Evolutionary conservation across 352 stramenopile genomes (phyloP).

Genomic region (Phytophthora chlamydospora): DNA sequence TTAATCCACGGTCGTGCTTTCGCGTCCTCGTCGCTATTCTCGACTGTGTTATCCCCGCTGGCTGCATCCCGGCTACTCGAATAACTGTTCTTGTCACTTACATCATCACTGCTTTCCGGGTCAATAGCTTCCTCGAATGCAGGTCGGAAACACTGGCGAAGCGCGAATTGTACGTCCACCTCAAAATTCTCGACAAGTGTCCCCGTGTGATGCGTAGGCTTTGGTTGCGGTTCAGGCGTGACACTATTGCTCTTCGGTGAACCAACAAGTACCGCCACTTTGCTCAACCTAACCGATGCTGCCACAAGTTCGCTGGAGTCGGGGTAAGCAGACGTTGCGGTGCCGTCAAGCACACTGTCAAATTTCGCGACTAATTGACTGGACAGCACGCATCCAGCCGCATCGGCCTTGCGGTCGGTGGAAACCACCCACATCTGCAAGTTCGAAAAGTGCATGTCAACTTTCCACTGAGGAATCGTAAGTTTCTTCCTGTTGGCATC

Average conservation of each 20-base stretch:
- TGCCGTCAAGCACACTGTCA: slow-evolving; percentile 26
- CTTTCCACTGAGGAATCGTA: slow-evolving; percentile 40
- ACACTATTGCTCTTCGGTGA: slow-evolving; percentile 17
- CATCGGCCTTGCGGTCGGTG: slow-evolving; percentile 62
- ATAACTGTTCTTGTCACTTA: slow-evolving; percentile 24
- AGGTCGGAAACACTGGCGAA: slow-evolving; percentile 40
- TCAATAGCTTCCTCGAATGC: slow-evolving; percentile 18
- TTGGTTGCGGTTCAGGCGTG: slow-evolving; percentile 18
- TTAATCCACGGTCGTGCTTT: slow-evolving; percentile 24
- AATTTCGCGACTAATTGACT: slow-evolving; percentile 34
- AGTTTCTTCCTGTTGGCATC: slow-evolving; percentile 10
- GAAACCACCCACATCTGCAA: slow-evolving; percentile 75
- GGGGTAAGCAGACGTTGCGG: slow-evolving; percentile 7
- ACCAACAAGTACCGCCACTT: slow-evolving; percentile 47
- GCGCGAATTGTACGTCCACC: slow-evolving; percentile 30
- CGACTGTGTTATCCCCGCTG: slow-evolving; percentile 5
- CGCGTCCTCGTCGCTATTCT: slow-evolving; percentile 16
- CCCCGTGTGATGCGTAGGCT: slow-evolving; percentile 36
- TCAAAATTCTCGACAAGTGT: slow-evolving; percentile 62
- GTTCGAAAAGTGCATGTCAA: slow-evolving; percentile 52
- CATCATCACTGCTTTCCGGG: slow-evolving; percentile 30
- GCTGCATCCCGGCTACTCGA: slow-evolving; percentile 17
- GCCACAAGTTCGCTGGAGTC: slow-evolving; percentile 30
- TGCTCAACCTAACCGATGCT: slow-evolving; percentile 36
- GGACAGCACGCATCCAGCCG: slow-evolving; percentile 60